Percentiles rank a stretch among this genome's conserved stretches.
These are phyloP conservation scores for Candida broadrunensis DNA, from an alignment of 805 yeast genomes.

Conservation along the genomic window DNA sequence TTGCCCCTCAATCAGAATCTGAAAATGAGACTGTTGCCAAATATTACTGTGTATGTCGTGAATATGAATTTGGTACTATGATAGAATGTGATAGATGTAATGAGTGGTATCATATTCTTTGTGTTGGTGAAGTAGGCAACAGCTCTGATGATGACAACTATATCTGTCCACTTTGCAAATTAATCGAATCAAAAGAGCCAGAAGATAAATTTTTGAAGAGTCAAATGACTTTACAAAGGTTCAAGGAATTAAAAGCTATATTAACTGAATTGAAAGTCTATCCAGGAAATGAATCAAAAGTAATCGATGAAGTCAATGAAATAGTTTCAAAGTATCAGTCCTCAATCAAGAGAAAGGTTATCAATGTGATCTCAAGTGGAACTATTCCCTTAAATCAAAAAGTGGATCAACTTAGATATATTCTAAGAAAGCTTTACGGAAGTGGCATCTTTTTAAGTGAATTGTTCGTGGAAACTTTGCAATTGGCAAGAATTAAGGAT, in stretches of 20 bases:
- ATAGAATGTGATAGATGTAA: slow-evolving; percentile 67
- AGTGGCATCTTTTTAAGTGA: slow-evolving; percentile 23
- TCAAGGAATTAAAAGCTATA: slow-evolving; percentile 9
- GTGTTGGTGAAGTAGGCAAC: slow-evolving; percentile 37
- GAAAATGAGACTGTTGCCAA: slow-evolving; percentile 12
- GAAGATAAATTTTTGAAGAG: slow-evolving; percentile 12
- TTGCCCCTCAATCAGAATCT: slow-evolving; percentile 6
- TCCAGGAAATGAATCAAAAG: slow-evolving; percentile 19
- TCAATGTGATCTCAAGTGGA: slow-evolving; percentile 9
- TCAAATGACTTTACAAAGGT: slow-evolving; percentile 10
- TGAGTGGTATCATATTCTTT: slow-evolving; percentile 69
- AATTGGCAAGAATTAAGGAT: too few species aligned
- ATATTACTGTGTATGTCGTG: slow-evolving; percentile 61
- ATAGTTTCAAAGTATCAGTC: slow-evolving; percentile 6
- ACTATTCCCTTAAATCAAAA: slow-evolving; percentile 7
- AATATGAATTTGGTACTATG: slow-evolving; percentile 59
- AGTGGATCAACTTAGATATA: slow-evolving; percentile 20
- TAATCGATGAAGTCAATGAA: slow-evolving; percentile 15
- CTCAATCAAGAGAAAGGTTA: slow-evolving; percentile 7
- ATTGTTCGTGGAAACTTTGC: too few species aligned
- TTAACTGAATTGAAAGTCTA: slow-evolving; percentile 12
- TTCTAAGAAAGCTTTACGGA: slow-evolving; percentile 29
- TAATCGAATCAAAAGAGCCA: slow-evolving; percentile 14
- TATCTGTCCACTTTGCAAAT: slow-evolving; percentile 29
- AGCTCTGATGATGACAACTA: slow-evolving; percentile 20